Base-by-base conservation (phyloP, 495 filamentous ascomycete genomes). In the Podospora conica region DNA sequence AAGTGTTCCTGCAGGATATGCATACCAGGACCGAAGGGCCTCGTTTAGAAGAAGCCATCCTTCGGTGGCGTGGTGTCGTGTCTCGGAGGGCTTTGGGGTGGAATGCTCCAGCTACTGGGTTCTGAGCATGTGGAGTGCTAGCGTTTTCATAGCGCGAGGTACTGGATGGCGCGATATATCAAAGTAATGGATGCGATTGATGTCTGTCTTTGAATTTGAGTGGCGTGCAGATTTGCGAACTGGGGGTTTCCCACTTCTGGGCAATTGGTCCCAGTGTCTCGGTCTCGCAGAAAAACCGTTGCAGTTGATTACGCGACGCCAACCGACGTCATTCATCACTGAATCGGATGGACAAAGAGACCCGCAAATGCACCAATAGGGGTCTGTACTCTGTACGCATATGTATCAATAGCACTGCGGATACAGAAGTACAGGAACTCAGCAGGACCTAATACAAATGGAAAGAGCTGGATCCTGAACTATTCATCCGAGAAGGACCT, bases 1-100 rank as follows among this genome's bases (percentile, higher is more conserved):
- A 57, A 29, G 18, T 53, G 18, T 21, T 11, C 22, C 15, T 11
- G 20, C 12, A n/a, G n/a, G 12, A 31, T 28, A 4, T n/a, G 29
- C 72, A 25, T 65, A 77, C 76, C 68, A 78, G 60, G 40, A 77
- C 76, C 23, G 75, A 77, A 5, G 76, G 75, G 9, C 71, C 70
- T 53, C 75, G 65, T 67, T 78, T 78, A 12, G 70, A 64, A 24
- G 75, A 74, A 40, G 73, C 68, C 74, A 75, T 76, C 53, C 12
- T 64, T 57, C 22, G 22, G 55, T 0, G 61, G 24, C 23, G 27
- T 20, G 18, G 7, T 29, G 2, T 28, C 27, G 21, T 63, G 23
- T 28, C 27, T 28, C n/a, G 58, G 23, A 27, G 25, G 20, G 56
- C 1, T 21, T 25, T 5, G 40, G 15, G 40, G 40, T 48, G 40